A percentile compares a stretch with the other conserved stretches of the same genome.
Conservation (phyloP, 2,329 filamentous ascomycete genomes). For the Periconia macrospinosa region DNA sequence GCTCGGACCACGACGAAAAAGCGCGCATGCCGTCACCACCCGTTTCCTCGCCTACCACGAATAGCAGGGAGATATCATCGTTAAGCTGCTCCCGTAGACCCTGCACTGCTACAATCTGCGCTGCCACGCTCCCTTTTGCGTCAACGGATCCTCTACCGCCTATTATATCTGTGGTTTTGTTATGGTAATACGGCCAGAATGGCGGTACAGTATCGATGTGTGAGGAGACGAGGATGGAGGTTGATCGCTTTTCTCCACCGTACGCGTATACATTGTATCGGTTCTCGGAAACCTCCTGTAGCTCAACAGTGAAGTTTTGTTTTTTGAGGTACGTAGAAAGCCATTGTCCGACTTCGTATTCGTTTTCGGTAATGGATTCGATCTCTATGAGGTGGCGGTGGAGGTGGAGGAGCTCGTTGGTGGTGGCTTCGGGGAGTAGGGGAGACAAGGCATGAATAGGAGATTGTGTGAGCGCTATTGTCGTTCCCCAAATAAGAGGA, state of each 20-base stretch:
- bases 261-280: constrained; percentile 81
- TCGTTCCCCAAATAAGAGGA: constrained; percentile 10
- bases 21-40: constrained; percentile 77
- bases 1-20: constrained; percentile 39
- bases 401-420: constrained; percentile 64
- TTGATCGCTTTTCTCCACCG: constrained; percentile 49
- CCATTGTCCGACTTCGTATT: constrained; percentile 69
- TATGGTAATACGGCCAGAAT: constrained; percentile 66
- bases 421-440: constrained; percentile 21
- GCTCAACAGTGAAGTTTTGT: constrained; percentile 65
- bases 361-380: constrained; percentile 70
- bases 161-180: constrained; percentile 56
- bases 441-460: constrained; percentile 7
- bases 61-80: constrained; percentile 56
- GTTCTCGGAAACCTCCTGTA: constrained; percentile 53
- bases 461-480: constrained; percentile 11
- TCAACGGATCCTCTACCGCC: constrained; percentile 74
- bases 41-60: constrained; percentile 80
- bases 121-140: constrained; percentile 62
- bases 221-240: constrained; percentile 69
- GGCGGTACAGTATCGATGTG: constrained; percentile 79
- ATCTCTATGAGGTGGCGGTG: constrained; percentile 76
- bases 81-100: constrained; percentile 50
- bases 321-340: constrained; percentile 66
- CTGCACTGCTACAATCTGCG: constrained; percentile 70